Evolutionary conservation across 2,329 filamentous ascomycete species (phyloP).

Genomic region (Raffaelea deltoideospora): DNA sequence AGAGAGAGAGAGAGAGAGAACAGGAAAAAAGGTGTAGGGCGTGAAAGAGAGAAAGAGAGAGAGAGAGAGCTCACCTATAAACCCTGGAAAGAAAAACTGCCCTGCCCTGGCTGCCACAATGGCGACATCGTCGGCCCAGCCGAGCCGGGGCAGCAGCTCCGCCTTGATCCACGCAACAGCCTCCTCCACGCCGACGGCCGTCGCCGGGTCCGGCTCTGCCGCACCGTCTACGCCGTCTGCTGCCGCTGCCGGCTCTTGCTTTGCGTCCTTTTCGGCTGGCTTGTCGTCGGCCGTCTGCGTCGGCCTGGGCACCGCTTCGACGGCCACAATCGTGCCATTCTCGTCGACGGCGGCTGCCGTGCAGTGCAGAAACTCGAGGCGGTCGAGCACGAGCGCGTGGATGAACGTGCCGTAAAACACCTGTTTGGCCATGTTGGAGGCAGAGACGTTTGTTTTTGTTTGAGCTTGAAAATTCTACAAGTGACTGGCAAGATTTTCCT

Average conservation of each 20-base stretch:
- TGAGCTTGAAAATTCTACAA: too few relatives aligned
- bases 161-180: slow-evolving; percentile 8
- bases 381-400: slow-evolving; percentile 30
- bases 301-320: slow-evolving; percentile 19
- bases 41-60: neutral
- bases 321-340: slow-evolving; percentile 32
- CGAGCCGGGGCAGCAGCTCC: slow-evolving; percentile 23
- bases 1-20: neutral
- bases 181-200: slow-evolving; percentile 12
- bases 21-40: slow-evolving; percentile 36
- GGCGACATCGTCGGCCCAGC: slow-evolving; percentile 27
- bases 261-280: too few relatives aligned
- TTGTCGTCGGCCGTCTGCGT: neutral
- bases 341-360: slow-evolving; percentile 34
- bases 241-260: too few relatives aligned
- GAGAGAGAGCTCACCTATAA: slow-evolving; percentile 44
- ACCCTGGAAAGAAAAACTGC: slow-evolving; percentile 73
- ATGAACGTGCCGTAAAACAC: slow-evolving; percentile 41
- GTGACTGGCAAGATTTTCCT: too few relatives aligned
- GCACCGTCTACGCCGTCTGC: too few relatives aligned
- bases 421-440: slow-evolving; percentile 18
- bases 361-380: slow-evolving; percentile 36
- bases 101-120: slow-evolving; percentile 24
- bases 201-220: too few relatives aligned
- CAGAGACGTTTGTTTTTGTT: neutral